Percentiles rank a stretch among this genome's conserved stretches.
Evolutionary conservation across 768 basidiomycete species (phyloP).

Genomic region (Pleurotus pulmonarius): DNA sequence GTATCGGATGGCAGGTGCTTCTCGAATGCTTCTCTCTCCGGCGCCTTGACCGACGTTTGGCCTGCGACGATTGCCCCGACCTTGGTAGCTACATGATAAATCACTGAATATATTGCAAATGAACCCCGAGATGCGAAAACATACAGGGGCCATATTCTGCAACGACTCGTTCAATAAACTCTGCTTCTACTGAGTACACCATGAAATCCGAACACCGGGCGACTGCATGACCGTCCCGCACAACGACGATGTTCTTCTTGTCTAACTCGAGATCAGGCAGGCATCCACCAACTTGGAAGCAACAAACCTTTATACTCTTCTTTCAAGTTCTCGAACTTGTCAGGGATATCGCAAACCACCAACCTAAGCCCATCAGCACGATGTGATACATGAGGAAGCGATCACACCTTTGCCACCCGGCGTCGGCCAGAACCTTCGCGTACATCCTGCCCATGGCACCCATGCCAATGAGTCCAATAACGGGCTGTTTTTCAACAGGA

Average conservation of each 20-base stretch:
- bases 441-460: slow-evolving; percentile 98
- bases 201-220: slow-evolving; percentile 90
- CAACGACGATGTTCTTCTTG: slow-evolving; percentile 58
- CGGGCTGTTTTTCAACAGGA: slow-evolving; percentile 49
- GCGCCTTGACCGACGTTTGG: slow-evolving; percentile 96
- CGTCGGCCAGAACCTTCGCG: slow-evolving; percentile 67
- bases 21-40: slow-evolving; percentile 89
- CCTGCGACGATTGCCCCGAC: slow-evolving; percentile 89
- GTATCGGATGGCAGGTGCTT: slow-evolving; percentile 81
- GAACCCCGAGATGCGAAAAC: slow-evolving; percentile 22
- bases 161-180: slow-evolving; percentile 81
- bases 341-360: slow-evolving; percentile 82
- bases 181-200: slow-evolving; percentile 94
- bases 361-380: slow-evolving; percentile 48
- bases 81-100: slow-evolving; percentile 69
- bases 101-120: slow-evolving; percentile 1
- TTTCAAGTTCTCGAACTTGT: slow-evolving; percentile 62
- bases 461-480: slow-evolving; percentile 94
- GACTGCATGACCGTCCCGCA: slow-evolving; percentile 82
- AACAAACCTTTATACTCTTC: slow-evolving; percentile 55
- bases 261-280: slow-evolving; percentile 28
- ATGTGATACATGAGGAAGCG: slow-evolving; percentile 6
- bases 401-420: slow-evolving; percentile 80
- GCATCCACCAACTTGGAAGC: neutral
- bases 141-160: slow-evolving; percentile 87